Percentiles rank a stretch among this genome's conserved stretches.
Conservation (phyloP, 441 rosid genomes). For the Populus hybrid region DNA sequence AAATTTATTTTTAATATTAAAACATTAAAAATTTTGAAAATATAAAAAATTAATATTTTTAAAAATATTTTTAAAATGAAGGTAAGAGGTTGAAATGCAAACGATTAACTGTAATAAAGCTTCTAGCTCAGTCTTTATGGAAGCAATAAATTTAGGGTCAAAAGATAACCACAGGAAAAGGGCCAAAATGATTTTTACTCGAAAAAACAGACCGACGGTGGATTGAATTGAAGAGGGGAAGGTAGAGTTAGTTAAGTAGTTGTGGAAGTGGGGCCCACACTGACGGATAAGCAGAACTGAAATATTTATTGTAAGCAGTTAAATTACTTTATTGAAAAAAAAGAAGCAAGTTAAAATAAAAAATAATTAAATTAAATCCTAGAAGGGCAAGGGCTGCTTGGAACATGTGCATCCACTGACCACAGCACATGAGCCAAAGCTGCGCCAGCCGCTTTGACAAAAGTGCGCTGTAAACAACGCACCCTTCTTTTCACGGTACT, state of each 20-base stretch:
- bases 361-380: not conserved
- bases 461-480: conserved; percentile 20
- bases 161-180: not conserved
- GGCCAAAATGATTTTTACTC: not conserved
- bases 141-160: not conserved
- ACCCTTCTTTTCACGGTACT: not conserved
- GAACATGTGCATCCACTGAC: conserved; percentile 37
- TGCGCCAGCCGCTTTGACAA: conserved; percentile 33
- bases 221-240: conserved; percentile 16
- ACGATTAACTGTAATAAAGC: not conserved
- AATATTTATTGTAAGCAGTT: not conserved
- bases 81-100: not conserved
- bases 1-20: too few species aligned
- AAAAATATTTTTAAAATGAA: too few species aligned
- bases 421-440: conserved; percentile 38
- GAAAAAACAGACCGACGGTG: not conserved
- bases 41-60: too few species aligned
- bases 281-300: not conserved
- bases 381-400: not conserved
- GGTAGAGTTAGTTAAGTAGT: conserved; percentile 26
- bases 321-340: not conserved
- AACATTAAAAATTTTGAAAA: not conserved
- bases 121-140: not conserved
- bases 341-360: not conserved
- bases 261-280: conserved; percentile 23